These are phyloP conservation scores for Phytophthora hybrid DNA, from an alignment of 352 stramenopile species.

Conservation along the genomic window DNA sequence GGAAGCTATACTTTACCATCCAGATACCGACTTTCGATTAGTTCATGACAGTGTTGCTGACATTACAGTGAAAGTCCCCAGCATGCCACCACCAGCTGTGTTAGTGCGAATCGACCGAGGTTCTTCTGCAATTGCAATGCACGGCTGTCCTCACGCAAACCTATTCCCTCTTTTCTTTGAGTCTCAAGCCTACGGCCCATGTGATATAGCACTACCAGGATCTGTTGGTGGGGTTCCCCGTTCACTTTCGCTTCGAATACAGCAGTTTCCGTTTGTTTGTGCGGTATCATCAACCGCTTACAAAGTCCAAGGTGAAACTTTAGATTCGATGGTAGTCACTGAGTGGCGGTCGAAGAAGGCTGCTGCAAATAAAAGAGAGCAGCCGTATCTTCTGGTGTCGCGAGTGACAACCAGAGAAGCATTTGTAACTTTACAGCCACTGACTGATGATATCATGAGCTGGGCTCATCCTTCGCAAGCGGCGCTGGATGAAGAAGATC, in stretches of 20 bases:
- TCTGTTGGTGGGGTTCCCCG: background rate
- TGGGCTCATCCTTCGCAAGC: too few species aligned
- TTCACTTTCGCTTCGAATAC: background rate
- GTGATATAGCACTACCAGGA: slow-evolving; percentile 1
- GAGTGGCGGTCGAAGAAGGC: slow-evolving; percentile 1
- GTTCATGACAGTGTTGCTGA: slow-evolving; percentile 12
- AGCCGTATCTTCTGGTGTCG: too few species aligned
- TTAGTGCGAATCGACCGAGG: slow-evolving; percentile 2
- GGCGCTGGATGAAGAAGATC: too few species aligned
- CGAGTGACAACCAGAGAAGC: too few species aligned
- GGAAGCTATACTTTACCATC: slow-evolving; percentile 9
- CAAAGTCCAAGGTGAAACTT: slow-evolving; percentile 26
- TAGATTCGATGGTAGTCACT: slow-evolving; percentile 15
- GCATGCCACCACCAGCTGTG: background rate
- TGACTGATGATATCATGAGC: too few species aligned
- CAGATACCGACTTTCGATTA: slow-evolving; percentile 5
- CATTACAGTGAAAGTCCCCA: slow-evolving; percentile 8
- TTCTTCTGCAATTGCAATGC: background rate
- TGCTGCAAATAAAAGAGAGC: slow-evolving; percentile 9
- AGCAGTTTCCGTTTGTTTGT: slow-evolving; percentile 29
- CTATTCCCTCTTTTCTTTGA: slow-evolving; percentile 21
- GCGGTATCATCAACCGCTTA: slow-evolving; percentile 19
- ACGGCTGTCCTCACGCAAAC: background rate
- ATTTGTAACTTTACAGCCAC: too few species aligned
- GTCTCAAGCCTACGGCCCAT: background rate